Conservation (phyloP, 805 yeast species). For the Geotrichum ghanense region DNA sequence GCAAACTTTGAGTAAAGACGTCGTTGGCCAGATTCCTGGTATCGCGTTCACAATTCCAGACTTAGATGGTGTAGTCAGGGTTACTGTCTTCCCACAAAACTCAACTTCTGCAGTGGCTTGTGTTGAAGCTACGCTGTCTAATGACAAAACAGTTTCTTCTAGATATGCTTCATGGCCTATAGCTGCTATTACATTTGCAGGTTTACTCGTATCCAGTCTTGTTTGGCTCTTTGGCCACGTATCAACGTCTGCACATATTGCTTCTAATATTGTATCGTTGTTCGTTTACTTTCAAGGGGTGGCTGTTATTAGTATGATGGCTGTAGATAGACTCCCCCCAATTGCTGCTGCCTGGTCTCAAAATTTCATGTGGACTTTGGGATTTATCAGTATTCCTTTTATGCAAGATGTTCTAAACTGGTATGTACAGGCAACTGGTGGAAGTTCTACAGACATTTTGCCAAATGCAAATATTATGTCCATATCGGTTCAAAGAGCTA, state of each 20-base stretch:
- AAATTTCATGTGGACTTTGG: constrained; percentile 94
- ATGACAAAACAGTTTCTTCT: constrained; percentile 91
- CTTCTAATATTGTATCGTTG: constrained; percentile 87
- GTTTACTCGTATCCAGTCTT: constrained; percentile 77
- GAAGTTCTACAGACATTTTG: constrained; percentile 66
- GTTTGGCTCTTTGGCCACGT: constrained; percentile 82
- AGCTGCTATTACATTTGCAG: constrained; percentile 82
- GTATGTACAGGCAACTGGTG: constrained; percentile 95
- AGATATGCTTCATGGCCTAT: constrained; percentile 92
- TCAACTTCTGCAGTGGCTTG: constrained; percentile 62
- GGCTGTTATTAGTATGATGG: constrained; percentile 95
- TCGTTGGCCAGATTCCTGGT: constrained; percentile 53
- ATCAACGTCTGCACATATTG: constrained; percentile 90
- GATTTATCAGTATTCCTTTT: constrained; percentile 63
- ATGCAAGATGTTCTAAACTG: constrained; percentile 81
- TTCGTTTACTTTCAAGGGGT: constrained; percentile 90
- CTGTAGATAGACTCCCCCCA: constrained; percentile 85
- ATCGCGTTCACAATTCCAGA: constrained; percentile 89
- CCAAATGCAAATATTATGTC: constrained; percentile 55
- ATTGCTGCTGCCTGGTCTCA: constrained; percentile 98
- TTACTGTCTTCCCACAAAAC: constrained; percentile 36
- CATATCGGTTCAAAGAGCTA: constrained; percentile 67
- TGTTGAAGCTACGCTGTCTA: constrained; percentile 74
- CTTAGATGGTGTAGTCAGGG: constrained; percentile 81
- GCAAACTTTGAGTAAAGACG: constrained; percentile 14